Evolutionary conservation across 2,329 filamentous ascomycete species (phyloP).

Genomic region (Fusarium proliferatum): DNA sequence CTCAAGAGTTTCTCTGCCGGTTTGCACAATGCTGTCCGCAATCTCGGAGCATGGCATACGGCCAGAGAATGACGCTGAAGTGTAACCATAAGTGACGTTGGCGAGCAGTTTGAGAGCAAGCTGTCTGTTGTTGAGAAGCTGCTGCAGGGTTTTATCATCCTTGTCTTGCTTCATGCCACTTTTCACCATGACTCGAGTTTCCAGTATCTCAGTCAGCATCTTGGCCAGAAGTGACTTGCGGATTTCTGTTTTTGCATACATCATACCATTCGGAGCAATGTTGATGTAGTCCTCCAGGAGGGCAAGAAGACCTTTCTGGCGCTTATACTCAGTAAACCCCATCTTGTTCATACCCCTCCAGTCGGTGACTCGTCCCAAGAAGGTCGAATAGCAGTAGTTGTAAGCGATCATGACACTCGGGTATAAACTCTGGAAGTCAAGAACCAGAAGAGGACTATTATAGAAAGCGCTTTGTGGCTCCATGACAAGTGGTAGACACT

Average conservation of each 20-base stretch:
- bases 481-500: conserved; percentile 96
- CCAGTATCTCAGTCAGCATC: conserved; percentile 95
- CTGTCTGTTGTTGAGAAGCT: conserved; percentile 91
- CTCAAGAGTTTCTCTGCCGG: conserved; percentile 92
- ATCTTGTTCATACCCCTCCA: conserved; percentile 96
- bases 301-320: conserved; percentile 78
- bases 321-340: conserved; percentile 89
- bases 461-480: conserved; percentile 97
- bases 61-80: conserved; percentile 95
- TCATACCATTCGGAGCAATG: conserved; percentile 94
- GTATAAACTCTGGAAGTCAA: conserved; percentile 97
- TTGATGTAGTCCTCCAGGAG: conserved; percentile 88
- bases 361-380: conserved; percentile 82
- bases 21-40: conserved; percentile 97
- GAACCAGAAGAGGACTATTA: conserved; percentile 84
- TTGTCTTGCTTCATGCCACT: conserved; percentile 95
- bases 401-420: conserved; percentile 99
- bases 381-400: conserved; percentile 99
- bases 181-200: conserved; percentile 98
- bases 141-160: conserved; percentile 85
- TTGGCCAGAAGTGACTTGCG: conserved; percentile 92
- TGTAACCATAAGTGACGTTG: conserved; percentile 99
- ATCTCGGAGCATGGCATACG: conserved; percentile 99
- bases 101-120: conserved; percentile 94
- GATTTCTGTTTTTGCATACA: conserved; percentile 88